These are phyloP conservation scores for Trichoderma reesei DNA, from an alignment of 495 filamentous ascomycete species.

Conservation along the genomic window DNA sequence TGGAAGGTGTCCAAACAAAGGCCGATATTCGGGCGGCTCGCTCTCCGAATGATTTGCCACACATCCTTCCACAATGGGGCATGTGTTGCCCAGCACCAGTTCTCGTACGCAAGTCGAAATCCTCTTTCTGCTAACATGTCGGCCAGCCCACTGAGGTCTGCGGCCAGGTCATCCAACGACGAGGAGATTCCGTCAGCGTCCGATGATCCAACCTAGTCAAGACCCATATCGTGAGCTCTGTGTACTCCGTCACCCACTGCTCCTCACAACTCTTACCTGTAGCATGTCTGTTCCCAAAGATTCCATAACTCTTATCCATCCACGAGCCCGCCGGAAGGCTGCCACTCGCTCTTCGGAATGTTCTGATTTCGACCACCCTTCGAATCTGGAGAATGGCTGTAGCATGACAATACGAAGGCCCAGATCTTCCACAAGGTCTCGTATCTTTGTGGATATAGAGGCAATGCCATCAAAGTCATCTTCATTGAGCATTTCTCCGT, in stretches of 20 bases:
- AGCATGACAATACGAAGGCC: conserved; percentile 58
- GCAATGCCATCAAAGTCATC: conserved; percentile 49
- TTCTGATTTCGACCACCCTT: conserved; percentile 55
- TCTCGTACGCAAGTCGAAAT: conserved; percentile 65
- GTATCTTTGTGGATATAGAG: conserved; percentile 41
- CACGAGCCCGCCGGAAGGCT: conserved; percentile 53
- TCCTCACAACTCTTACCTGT: conserved; percentile 39
- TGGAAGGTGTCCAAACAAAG: conserved; percentile 81
- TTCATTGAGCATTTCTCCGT: conserved; percentile 38
- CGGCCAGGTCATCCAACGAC: conserved; percentile 39
- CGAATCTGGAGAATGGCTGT: conserved; percentile 73
- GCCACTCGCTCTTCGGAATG: conserved; percentile 45
- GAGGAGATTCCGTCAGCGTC: conserved; percentile 48
- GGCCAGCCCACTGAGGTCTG: conserved; percentile 53
- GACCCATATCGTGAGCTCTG: not conserved
- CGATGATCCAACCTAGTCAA: conserved; percentile 53
- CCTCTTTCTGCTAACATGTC: conserved; percentile 49
- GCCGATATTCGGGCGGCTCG: conserved; percentile 57
- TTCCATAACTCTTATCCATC: conserved; percentile 68
- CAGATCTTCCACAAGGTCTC: conserved; percentile 40
- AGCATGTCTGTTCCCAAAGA: conserved; percentile 60
- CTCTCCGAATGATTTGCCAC: conserved; percentile 54
- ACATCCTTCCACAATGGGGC: conserved; percentile 59
- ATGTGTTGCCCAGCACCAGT: conserved; percentile 75
- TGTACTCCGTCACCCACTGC: not conserved